Evolutionary conservation across 768 basidiomycete genomes (phyloP).

Genomic region (Kwoniella sp.): DNA sequence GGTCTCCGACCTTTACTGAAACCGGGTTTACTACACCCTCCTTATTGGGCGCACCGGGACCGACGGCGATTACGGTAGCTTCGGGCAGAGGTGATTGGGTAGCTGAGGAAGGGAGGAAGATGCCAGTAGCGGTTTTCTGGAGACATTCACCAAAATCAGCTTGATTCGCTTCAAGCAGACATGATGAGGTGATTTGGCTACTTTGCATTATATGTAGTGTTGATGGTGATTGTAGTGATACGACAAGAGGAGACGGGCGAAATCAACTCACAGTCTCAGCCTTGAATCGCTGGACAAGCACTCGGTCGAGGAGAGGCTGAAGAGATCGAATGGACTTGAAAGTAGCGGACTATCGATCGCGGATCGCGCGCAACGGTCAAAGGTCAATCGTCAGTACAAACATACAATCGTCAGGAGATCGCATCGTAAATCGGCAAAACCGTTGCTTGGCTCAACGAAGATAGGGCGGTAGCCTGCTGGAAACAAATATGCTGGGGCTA

Average conservation of each 20-base stretch:
- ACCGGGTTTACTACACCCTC: slow-evolving; percentile 75
- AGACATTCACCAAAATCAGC: neutral
- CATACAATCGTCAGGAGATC: no score
- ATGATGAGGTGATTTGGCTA: no score
- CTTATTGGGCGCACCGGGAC: slow-evolving; percentile 89
- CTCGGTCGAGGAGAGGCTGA: slow-evolving; percentile 89
- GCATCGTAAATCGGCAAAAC: no score
- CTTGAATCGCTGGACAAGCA: slow-evolving; percentile 97
- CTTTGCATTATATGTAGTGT: no score
- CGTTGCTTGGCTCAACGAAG: no score
- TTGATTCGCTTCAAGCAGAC: no score
- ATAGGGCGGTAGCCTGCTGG: no score
- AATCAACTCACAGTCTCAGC: slow-evolving; percentile 74
- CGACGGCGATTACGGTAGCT: slow-evolving; percentile 92
- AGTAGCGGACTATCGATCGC: slow-evolving; percentile 62
- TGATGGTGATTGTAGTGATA: no score
- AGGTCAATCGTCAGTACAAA: neutral
- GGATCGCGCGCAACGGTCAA: neutral
- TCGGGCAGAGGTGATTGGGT: slow-evolving; percentile 87
- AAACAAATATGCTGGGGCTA: no score
- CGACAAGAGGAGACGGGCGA: neutral
- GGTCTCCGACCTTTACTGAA: slow-evolving; percentile 81
- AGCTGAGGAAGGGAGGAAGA: slow-evolving; percentile 91
- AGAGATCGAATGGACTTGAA: slow-evolving; percentile 93
- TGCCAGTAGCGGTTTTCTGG: slow-evolving; percentile 96